Evolutionary conservation across 148 eudicot species (phyloP).

Genomic region (Cornus florida): DNA sequence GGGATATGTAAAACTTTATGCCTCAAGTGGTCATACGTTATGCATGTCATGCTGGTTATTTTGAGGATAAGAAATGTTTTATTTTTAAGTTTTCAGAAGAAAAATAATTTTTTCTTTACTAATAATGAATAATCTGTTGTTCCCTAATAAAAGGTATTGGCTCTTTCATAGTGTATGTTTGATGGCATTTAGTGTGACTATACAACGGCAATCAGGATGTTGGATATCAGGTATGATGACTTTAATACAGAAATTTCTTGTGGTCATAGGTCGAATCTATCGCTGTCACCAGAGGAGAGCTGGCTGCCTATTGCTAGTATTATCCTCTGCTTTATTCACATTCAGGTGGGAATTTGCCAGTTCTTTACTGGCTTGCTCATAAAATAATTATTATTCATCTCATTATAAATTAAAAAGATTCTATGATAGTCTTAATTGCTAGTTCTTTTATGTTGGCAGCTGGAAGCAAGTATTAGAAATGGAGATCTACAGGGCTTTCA

Average conservation of each 20-base stretch:
- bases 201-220: not conserved
- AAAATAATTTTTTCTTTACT: no score
- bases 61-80: not conserved
- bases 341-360: conserved; percentile 53
- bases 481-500: conserved; percentile 70
- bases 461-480: conserved; percentile 72
- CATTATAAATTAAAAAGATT: not conserved
- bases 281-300: conserved; percentile 84
- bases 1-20: no score
- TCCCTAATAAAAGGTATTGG: no score
- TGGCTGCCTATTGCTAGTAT: conserved; percentile 97
- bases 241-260: not conserved
- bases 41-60: not conserved
- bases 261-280: conserved; percentile 65
- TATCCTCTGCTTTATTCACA: conserved; percentile 67
- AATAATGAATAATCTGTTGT: no score
- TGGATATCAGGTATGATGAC: not conserved
- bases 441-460: conserved; percentile 40
- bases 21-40: no score
- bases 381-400: conserved; percentile 3
- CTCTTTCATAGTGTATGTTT: not conserved
- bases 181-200: not conserved
- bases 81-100: no score
- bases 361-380: not conserved
- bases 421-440: not conserved